phyloP scores from a whole-genome alignment of 352 stramenopile genomes.

The Phytophthora crassamura region DNA sequence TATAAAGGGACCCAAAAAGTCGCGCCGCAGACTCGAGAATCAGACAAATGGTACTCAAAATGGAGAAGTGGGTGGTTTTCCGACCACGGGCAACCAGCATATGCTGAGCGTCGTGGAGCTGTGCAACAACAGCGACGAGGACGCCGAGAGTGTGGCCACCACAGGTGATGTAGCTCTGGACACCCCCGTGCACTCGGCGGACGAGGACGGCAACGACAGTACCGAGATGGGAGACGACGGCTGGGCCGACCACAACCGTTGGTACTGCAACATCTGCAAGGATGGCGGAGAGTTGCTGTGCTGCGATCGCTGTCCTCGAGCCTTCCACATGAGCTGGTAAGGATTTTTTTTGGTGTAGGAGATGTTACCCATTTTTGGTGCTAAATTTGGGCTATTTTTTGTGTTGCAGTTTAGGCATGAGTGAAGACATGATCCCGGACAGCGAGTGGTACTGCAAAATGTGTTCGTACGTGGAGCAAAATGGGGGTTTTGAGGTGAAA shows the following conservation, averaged over 20 bases:
- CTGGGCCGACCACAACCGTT: slow-evolving; percentile 89
- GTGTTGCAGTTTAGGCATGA: slow-evolving; percentile 72
- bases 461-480: slow-evolving; percentile 66
- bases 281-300: slow-evolving; percentile 89
- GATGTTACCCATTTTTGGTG: background rate
- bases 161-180: slow-evolving; percentile 41
- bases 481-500: background rate
- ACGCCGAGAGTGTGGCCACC: slow-evolving; percentile 38
- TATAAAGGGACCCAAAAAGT: slow-evolving; percentile 14
- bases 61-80: background rate
- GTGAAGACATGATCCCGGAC: slow-evolving; percentile 75
- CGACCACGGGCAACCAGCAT: slow-evolving; percentile 33
- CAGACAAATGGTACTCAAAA: slow-evolving; percentile 4
- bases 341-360: slow-evolving; percentile 7
- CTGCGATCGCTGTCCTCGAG: slow-evolving; percentile 92
- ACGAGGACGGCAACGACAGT: slow-evolving; percentile 50
- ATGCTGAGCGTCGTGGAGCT: slow-evolving; percentile 87
- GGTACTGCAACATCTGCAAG: slow-evolving; percentile 93
- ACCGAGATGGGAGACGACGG: slow-evolving; percentile 63
- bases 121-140: slow-evolving; percentile 68
- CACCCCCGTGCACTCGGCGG: slow-evolving; percentile 40
- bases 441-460: slow-evolving; percentile 91
- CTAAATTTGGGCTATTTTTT: slow-evolving; percentile 9
- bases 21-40: slow-evolving; percentile 24
- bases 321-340: slow-evolving; percentile 93